Base-by-base conservation (phyloP, 176 grass and related monocot species). In the Alloteropsis semialata region DNA sequence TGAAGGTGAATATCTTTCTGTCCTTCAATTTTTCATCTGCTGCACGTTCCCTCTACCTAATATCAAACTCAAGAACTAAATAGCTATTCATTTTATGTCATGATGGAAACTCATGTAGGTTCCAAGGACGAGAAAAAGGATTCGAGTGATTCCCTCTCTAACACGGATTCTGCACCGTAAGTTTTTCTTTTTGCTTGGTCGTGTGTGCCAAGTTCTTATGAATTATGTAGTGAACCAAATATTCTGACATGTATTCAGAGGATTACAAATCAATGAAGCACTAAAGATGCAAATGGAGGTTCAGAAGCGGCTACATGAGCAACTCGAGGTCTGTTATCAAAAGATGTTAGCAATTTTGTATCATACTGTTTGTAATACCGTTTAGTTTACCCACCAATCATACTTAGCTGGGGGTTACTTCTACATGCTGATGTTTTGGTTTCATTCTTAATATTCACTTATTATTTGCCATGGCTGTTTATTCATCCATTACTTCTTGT, bases 201-300 rank as follows among this genome's bases (percentile, higher is more conserved):
- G 2, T 65, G 46, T 58, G 10, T 50, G 18, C 64, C 39, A 25
- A 38, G 19, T 41, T 65, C 8, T 39, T 48, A 53, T 44, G 50
- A 36, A 74, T 58, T 37, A 48, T 39, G 8, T 28, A 66, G 30
- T 65, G 72, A 71, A 48, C 68, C 59, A 81, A 62, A 78, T 71
- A 58, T 72, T 60, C 69, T 86, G 53, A 33, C 74, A 75, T 69
- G 17, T 77, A n/a, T 90, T 66, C 87, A 98, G 92, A 82, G 91
- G 91, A 77, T 71, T 89, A 81, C 91, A 98, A 82, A 88, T 93
- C 53, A 93, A 81, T 51, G 92, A 98, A 84, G 82, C 92, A 68
- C 38, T 95, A 33, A 98, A 98, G 72, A 92, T 98, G 92, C 96
- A 98, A 91, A 98, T 93, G 89, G 96, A 98, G 65, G 96, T 98